Evolutionary conservation across 805 yeast species (phyloP), one percentile per base, ranked within the genome.

Genomic region (Teunomyces cretensis): DNA sequence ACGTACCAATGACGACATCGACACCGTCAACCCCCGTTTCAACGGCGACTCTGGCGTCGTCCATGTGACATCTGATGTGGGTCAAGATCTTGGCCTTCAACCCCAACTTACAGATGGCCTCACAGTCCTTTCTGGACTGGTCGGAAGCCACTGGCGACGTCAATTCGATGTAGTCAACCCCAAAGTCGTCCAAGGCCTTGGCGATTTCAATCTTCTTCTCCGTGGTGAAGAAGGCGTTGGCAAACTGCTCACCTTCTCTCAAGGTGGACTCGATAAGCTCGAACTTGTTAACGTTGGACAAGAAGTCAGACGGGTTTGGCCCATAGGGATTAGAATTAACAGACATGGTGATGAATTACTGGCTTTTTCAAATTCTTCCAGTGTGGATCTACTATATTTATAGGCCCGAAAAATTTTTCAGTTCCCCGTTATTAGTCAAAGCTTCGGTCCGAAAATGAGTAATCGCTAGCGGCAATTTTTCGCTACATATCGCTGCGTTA

Each of bases 11-110:
- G 47, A 79, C 80, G 33, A 79, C 80, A 59, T 79, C 80, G 43
- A 79, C 83, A 56, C 84, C 84, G 54, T 79, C 83, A 46, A 78
- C 83, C 58, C 84, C 84, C 19, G 83, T 78, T 54, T 78, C 82
- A 17, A 78, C 82, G 1, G 84, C 84, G 37, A 76, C 77, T 60
- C 72, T 70, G 42, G 83, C 84, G 56, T 79, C 84, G 48, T 76
- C 78, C 82, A 79, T 78, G 57, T 78, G 81, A 63, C 84, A 79
- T 67, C 82, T 74, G 47, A 79, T 78, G 59, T 79, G 84, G 27
- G 83, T 79, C 59, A 79, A 68, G 37, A 78, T 75, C 65, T 79
- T 79, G 43, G 83, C 77, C 54, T 78, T 79, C 56, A 79, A 70
- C 3, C 83, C 82, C 52, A 79, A 65, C 67, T 78, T 79, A 62